Conservation (phyloP, 495 filamentous ascomycete species). For the Podospora conica region DNA sequence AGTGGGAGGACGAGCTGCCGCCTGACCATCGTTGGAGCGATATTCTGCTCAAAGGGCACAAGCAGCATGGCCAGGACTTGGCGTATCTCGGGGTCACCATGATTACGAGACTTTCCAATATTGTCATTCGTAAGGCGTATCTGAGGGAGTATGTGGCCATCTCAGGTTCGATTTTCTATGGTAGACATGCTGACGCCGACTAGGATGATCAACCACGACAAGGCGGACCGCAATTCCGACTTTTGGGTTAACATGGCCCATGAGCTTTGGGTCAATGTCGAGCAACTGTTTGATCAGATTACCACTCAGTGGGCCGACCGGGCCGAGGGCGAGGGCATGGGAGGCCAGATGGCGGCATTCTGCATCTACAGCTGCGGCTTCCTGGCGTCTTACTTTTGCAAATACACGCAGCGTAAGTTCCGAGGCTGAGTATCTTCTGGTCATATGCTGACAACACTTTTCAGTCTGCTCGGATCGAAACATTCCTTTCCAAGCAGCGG, state of each 20-base stretch:
- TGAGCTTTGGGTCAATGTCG: slow-evolving; percentile 44
- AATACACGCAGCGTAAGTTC: slow-evolving; percentile 38
- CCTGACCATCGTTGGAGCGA: slow-evolving; percentile 39
- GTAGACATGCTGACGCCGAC: background rate
- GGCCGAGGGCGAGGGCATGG: slow-evolving; percentile 36
- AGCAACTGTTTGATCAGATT: slow-evolving; percentile 40
- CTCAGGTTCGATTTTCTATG: background rate
- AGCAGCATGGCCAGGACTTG: slow-evolving; percentile 38
- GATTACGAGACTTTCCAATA: slow-evolving; percentile 45
- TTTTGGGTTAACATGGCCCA: slow-evolving; percentile 42
- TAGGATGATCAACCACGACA: slow-evolving; percentile 39
- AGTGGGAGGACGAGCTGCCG: slow-evolving; percentile 41
- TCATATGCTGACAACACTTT: slow-evolving; percentile 1
- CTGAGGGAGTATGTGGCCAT: slow-evolving; percentile 35
- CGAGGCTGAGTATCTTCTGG: background rate
- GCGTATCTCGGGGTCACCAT: slow-evolving; percentile 46
- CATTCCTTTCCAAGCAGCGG: slow-evolving; percentile 31
- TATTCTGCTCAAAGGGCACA: slow-evolving; percentile 38
- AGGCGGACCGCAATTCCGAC: slow-evolving; percentile 26
- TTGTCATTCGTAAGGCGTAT: slow-evolving; percentile 44
- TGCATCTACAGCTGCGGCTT: slow-evolving; percentile 47
- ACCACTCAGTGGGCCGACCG: slow-evolving; percentile 40
- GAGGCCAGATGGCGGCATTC: slow-evolving; percentile 48
- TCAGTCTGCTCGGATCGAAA: slow-evolving; percentile 33
- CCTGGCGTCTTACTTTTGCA: slow-evolving; percentile 41